Evolutionary conservation across 257 asterid genomes (phyloP).

Genomic region (Anisodus tanguticus): DNA sequence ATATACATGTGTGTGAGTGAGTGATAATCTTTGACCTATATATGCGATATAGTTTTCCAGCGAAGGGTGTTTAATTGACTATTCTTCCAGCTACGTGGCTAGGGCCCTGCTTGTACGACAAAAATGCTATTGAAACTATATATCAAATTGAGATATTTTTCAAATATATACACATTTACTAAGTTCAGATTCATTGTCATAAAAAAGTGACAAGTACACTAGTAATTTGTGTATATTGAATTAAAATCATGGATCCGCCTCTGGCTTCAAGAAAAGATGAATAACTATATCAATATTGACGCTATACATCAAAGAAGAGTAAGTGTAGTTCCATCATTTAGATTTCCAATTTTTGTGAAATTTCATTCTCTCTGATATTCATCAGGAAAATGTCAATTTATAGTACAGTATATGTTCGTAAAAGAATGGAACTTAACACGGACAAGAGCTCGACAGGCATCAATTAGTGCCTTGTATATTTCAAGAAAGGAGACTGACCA

Average conservation of each 20-base stretch:
- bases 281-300: not conserved
- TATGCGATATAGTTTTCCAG: not conserved
- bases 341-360: not conserved
- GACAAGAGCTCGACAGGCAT: not conserved
- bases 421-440: not conserved
- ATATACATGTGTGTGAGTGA: not conserved
- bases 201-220: not conserved
- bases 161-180: not conserved
- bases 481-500: constrained; percentile 1
- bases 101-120: not conserved
- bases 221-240: not conserved
- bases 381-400: not conserved
- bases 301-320: not conserved
- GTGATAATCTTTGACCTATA: not conserved
- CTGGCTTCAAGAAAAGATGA: not conserved
- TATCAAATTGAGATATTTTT: not conserved
- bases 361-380: not conserved
- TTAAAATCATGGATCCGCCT: not conserved
- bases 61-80: not conserved
- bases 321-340: not conserved
- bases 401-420: not conserved
- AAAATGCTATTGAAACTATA: not conserved
- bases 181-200: not conserved
- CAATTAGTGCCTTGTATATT: not conserved
- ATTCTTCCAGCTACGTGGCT: not conserved